phyloP scores from a whole-genome alignment of 139 green algal species.

The Astrephomene gubernaculifera region DNA sequence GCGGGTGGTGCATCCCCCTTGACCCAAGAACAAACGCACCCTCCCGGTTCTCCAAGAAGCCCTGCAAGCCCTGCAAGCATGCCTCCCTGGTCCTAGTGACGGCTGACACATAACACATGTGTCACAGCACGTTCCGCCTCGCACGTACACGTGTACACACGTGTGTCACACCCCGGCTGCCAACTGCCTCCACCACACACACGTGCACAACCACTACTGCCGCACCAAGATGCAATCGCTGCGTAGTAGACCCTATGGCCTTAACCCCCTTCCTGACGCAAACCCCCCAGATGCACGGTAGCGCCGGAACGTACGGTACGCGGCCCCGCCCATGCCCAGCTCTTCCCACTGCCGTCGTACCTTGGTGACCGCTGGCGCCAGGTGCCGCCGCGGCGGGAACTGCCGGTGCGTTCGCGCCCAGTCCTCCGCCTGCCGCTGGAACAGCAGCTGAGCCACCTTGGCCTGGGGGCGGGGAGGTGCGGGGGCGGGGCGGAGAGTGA shows the following conservation, averaged over 20 bases:
- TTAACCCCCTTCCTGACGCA: neutral
- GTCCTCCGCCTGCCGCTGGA: neutral
- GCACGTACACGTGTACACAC: too few species aligned
- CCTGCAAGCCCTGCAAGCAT: neutral
- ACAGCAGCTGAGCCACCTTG: slow-evolving; percentile 27
- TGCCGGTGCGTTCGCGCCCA: slow-evolving; percentile 44
- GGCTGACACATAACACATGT: too few species aligned
- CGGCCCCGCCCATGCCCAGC: neutral
- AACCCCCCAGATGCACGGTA: neutral
- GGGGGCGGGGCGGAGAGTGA: too few species aligned
- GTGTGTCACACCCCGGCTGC: too few species aligned
- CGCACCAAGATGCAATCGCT: neutral
- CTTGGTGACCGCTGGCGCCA: slow-evolving; percentile 14
- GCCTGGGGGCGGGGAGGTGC: slow-evolving; percentile 15
- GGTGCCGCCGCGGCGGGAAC: slow-evolving; percentile 8
- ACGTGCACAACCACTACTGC: too few species aligned
- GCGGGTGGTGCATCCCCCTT: neutral
- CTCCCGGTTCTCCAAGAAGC: neutral
- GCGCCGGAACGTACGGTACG: neutral
- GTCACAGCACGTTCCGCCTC: too few species aligned
- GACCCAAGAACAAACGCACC: neutral
- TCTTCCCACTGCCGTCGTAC: neutral
- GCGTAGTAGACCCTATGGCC: neutral
- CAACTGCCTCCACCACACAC: too few species aligned
- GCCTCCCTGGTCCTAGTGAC: too few species aligned